These are phyloP conservation scores for Sphenostylis stenocarpa DNA, from an alignment of 306 rosid genomes.

Conservation along the genomic window DNA sequence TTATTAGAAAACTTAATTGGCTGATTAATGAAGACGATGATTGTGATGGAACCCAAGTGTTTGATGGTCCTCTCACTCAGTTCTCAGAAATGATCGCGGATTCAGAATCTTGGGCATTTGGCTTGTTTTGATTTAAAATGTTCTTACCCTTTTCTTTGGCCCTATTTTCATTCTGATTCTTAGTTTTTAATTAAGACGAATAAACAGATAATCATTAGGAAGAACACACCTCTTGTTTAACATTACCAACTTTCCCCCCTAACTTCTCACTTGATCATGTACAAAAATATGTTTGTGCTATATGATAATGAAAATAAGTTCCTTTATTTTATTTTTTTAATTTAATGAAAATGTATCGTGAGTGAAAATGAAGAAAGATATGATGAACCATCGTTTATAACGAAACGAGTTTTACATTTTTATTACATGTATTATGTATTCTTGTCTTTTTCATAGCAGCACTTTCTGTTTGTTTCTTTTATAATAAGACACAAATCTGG, in stretches of 20 bases:
- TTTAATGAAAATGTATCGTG: too few relatives aligned
- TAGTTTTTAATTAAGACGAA: constrained; percentile 29
- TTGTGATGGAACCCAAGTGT: constrained; percentile 35
- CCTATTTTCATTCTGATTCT: constrained; percentile 36
- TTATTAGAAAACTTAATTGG: constrained; percentile 51
- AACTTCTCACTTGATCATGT: not conserved
- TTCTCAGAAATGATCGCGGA: constrained; percentile 42
- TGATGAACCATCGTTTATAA: too few relatives aligned
- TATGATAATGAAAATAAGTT: constrained; percentile 25
- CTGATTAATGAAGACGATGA: constrained; percentile 39
- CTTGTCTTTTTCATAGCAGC: not conserved
- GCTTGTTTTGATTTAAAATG: constrained; percentile 40
- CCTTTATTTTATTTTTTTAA: not conserved
- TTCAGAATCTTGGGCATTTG: constrained; percentile 58
- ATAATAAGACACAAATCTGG: not conserved
- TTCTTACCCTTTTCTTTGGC: not conserved
- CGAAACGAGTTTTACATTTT: too few relatives aligned
- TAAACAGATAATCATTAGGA: constrained; percentile 29
- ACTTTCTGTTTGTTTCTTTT: not conserved
- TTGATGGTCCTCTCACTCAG: constrained; percentile 43
- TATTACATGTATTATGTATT: not conserved
- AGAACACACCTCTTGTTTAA: constrained; percentile 26
- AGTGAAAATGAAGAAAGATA: too few relatives aligned
- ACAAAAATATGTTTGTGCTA: not conserved
- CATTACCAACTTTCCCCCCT: not conserved